Conservation (phyloP, 805 yeast species). For the Sungouiella thailandica region DNA sequence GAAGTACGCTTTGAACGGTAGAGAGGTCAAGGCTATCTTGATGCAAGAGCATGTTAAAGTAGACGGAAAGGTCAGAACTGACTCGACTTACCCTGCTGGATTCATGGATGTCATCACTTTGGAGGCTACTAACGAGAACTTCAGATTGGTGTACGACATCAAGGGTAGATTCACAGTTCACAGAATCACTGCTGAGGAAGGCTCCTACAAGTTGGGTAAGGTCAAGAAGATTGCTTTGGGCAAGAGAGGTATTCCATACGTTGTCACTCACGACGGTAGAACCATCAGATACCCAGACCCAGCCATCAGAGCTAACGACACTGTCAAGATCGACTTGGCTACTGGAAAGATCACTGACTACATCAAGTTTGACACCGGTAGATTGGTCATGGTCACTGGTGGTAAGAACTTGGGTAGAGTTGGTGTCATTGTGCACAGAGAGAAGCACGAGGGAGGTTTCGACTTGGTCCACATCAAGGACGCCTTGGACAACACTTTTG, state of each 20-base stretch:
- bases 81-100: conserved; percentile 98
- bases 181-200: conserved; percentile 99
- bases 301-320: conserved; percentile 91
- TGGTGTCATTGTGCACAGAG: conserved; percentile 94
- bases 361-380: conserved; percentile 88
- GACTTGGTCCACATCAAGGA: conserved; percentile 97
- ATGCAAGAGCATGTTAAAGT: conserved; percentile 98
- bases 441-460: conserved; percentile 97
- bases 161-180: conserved; percentile 99
- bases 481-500: conserved; percentile 89
- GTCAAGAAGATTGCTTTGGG: conserved; percentile 98
- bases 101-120: conserved; percentile 98
- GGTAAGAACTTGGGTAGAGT: conserved; percentile 98
- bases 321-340: conserved; percentile 94
- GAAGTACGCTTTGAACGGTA: conserved; percentile 98
- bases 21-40: conserved; percentile 96
- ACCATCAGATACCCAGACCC: conserved; percentile 99
- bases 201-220: conserved; percentile 95
- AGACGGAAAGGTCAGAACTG: conserved; percentile 99
- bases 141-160: conserved; percentile 97
- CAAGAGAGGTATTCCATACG: conserved; percentile 97
- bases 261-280: conserved; percentile 99
- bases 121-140: conserved; percentile 98
- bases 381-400: conserved; percentile 89
- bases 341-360: conserved; percentile 89